Percentiles rank a stretch among this genome's conserved stretches.
These are phyloP conservation scores for Russula compacta DNA, from an alignment of 768 basidiomycete species.

Conservation along the genomic window DNA sequence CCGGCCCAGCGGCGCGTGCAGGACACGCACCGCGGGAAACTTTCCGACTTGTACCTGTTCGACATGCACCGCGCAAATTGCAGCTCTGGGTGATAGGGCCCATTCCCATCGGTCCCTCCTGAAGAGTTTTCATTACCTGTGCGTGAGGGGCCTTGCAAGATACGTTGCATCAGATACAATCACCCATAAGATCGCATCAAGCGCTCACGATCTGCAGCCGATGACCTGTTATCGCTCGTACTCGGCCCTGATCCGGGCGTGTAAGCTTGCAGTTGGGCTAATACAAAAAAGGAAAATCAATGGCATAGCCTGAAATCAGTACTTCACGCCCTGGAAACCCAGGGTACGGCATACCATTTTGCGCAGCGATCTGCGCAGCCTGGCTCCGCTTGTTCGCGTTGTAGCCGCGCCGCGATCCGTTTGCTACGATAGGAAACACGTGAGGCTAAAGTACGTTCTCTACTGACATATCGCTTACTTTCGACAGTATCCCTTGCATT, in stretches of 20 bases:
- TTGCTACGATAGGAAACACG: slow-evolving; percentile 7
- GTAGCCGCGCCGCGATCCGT: slow-evolving; percentile 54
- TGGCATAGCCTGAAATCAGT: slow-evolving; percentile 10
- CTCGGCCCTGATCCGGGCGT: slow-evolving; percentile 5
- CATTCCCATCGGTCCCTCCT: slow-evolving; percentile 22
- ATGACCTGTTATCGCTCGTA: background rate
- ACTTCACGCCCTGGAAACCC: background rate
- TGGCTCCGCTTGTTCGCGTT: slow-evolving; percentile 67
- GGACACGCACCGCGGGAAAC: slow-evolving; percentile 73
- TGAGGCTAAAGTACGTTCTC: background rate
- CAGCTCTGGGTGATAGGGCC: slow-evolving; percentile 49
- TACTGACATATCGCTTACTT: background rate
- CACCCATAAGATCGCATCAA: background rate
- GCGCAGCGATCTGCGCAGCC: slow-evolving; percentile 53
- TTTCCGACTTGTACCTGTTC: slow-evolving; percentile 59
- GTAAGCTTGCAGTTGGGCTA: slow-evolving; percentile 32
- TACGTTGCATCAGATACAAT: background rate
- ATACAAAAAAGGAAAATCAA: slow-evolving; percentile 17
- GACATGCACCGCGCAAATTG: slow-evolving; percentile 84
- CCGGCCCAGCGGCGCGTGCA: slow-evolving; percentile 84
- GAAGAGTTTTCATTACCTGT: slow-evolving; percentile 28
- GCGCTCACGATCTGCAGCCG: slow-evolving; percentile 13
- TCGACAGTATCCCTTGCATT: slow-evolving; percentile 13
- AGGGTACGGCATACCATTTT: slow-evolving; percentile 42
- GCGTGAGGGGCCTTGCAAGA: slow-evolving; percentile 22